Conservation (phyloP, 495 filamentous ascomycete species). For the Tricharina praecox region DNA sequence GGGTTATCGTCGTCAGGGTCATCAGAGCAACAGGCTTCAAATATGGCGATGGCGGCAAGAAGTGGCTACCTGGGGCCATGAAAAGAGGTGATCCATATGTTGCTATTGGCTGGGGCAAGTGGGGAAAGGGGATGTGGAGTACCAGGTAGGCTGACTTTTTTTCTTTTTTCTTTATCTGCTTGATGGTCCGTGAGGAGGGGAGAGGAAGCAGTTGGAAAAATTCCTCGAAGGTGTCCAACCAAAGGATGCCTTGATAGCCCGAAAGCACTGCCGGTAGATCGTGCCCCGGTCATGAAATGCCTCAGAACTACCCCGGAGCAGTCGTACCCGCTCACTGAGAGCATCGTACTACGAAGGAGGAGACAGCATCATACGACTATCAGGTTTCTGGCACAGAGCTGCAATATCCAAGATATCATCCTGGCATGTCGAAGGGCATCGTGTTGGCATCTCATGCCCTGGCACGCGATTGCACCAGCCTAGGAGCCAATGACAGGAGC, state of each 20-base stretch:
- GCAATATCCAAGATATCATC: too few relatives aligned
- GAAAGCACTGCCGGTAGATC: too few relatives aligned
- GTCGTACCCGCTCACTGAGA: too few relatives aligned
- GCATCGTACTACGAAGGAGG: too few relatives aligned
- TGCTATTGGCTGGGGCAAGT: constrained; percentile 3
- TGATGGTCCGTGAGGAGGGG: too few relatives aligned
- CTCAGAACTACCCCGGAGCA: too few relatives aligned
- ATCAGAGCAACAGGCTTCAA: constrained; percentile 48
- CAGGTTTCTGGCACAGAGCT: background rate
- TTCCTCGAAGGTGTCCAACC: too few relatives aligned
- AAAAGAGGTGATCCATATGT: constrained; percentile 43
- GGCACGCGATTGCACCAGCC: background rate
- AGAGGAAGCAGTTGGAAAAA: too few relatives aligned
- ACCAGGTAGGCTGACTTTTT: constrained; percentile 1
- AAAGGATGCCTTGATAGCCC: too few relatives aligned
- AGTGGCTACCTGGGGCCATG: constrained; percentile 33
- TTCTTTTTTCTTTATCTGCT: constrained; percentile 4
- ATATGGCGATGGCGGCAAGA: constrained; percentile 35
- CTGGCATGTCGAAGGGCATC: too few relatives aligned
- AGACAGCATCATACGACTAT: background rate
- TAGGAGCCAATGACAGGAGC: background rate
- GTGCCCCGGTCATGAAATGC: too few relatives aligned
- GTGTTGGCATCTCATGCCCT: background rate
- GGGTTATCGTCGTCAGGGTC: constrained; percentile 43
- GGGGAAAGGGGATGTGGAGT: constrained; percentile 2